phyloP scores from a whole-genome alignment of 2,329 filamentous ascomycete species.

The Colletotrichum sidae region DNA sequence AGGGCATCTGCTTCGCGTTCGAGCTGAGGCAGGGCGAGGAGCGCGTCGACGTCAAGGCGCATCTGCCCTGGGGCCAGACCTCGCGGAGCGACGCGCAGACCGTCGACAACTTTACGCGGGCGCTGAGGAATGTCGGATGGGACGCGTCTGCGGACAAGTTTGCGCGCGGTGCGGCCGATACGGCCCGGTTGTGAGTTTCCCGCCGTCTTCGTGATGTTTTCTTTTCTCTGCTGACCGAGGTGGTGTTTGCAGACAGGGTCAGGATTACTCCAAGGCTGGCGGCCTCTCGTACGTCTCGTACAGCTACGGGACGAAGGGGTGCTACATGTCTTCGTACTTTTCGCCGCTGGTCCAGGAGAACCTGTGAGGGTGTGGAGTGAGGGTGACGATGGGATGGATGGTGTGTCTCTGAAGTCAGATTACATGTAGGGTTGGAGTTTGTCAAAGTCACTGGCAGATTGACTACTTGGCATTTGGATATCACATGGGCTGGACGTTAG shows the following conservation, averaged over 20 bases:
- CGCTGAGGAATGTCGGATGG: constrained; percentile 9
- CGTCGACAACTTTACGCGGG: constrained; percentile 24
- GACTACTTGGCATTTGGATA: too few relatives aligned
- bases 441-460: too few relatives aligned
- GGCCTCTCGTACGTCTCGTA: constrained; percentile 23
- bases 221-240: not conserved
- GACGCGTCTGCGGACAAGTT: constrained; percentile 26
- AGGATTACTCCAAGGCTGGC: constrained; percentile 24
- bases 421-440: too few relatives aligned
- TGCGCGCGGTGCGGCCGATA: not conserved
- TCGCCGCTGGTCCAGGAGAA: constrained; percentile 14
- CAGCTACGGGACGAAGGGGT: constrained; percentile 18
- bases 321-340: constrained; percentile 31
- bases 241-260: constrained; percentile 2
- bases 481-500: too few relatives aligned
- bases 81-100: constrained; percentile 27
- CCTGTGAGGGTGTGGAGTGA: not conserved
- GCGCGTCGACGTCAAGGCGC: constrained; percentile 26
- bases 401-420: too few relatives aligned
- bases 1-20: constrained; percentile 41
- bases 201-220: fast-evolving
- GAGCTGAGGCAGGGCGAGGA: constrained; percentile 40
- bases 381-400: not conserved
- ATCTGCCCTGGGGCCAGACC: constrained; percentile 27
- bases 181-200: constrained; percentile 21